Evolutionary conservation across 2,329 filamentous ascomycete genomes (phyloP), one percentile per base, ranked within the genome.

Genomic region (Aspergillus japonicus): DNA sequence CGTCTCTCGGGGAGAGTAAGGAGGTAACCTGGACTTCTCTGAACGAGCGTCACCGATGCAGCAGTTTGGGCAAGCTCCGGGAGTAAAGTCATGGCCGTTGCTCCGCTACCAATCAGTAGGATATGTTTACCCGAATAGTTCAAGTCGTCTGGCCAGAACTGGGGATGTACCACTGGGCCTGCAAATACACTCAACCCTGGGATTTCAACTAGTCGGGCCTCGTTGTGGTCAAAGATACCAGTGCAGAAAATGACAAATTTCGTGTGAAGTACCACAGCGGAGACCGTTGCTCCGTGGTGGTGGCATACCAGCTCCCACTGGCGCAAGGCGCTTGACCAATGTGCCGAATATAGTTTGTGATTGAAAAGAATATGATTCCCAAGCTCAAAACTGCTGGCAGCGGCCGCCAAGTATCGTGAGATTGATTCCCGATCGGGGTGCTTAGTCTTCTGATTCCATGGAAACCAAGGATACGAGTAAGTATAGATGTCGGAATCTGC

Each of bases 1-100:
- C 11, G 11, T 35, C 14, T 16, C 11, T 35, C 14, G 11, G 33
- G 33, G 4, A 35, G 11, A n/a, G 82, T 76, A 44, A 88, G 59
- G 56, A 92, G 80, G 67, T 90, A 92, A 0, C 81, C 83, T 0
- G 91, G 91, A 31, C 86, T 91, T 54, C 91, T 85, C 74, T 95
- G 91, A 5, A 29, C 26, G 8, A 29, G 26, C 2, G 7, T 29
- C 2, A 95, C 80, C 84, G 93, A 90, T 1, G 89, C 92, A 12
- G 91, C 85, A 16, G 83, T 80, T 4, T 73, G 75, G 4, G 88
- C 89, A 26, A 81, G 85, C 49, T 88, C 77, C 0, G 86, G 84
- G 23, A 95, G 75, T 48, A 80, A 82, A 0, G 90, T 93, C 44
- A 93, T 77, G 8, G 90, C 88, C 0, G 91, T 95, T 1, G 91